Percentiles rank a stretch among this genome's conserved stretches.
Conservation (phyloP, 345 rosid genomes). For the Heritiera fomes region DNA sequence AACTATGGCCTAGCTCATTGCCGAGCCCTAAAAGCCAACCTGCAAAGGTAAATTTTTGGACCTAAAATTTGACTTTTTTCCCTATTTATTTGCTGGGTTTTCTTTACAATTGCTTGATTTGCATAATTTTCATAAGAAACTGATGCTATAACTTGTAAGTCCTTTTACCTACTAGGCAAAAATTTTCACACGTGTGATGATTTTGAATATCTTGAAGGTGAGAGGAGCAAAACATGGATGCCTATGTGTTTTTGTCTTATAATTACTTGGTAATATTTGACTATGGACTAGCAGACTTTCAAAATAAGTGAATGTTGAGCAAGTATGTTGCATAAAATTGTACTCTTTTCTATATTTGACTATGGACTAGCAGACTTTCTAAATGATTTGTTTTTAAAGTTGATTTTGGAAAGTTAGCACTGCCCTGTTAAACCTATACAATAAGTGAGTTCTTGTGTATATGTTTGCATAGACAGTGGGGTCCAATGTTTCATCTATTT, state of each 20-base stretch:
- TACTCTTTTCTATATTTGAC: neutral
- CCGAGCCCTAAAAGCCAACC: constrained; percentile 82
- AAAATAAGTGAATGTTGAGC: neutral
- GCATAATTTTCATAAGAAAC: neutral
- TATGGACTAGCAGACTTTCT: neutral
- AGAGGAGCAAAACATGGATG: neutral
- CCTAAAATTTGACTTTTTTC: neutral
- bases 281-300: no score
- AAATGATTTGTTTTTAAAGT: neutral
- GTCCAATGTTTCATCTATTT: constrained; percentile 16
- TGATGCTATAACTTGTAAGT: neutral
- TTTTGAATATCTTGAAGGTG: neutral
- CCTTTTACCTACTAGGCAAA: neutral
- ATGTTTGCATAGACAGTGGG: constrained; percentile 12
- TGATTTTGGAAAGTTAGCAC: constrained; percentile 7
- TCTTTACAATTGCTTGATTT: neutral
- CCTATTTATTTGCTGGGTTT: neutral
- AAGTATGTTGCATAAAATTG: constrained; percentile 5
- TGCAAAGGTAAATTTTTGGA: constrained; percentile 58
- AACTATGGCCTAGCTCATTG: constrained; percentile 65
- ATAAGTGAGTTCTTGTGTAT: neutral
- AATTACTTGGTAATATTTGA: neutral
- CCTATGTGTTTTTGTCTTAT: neutral
- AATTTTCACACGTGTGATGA: neutral
- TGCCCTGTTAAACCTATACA: neutral